Base-by-base conservation (phyloP, 495 filamentous ascomycete species). In the Haplographium delicatum region DNA sequence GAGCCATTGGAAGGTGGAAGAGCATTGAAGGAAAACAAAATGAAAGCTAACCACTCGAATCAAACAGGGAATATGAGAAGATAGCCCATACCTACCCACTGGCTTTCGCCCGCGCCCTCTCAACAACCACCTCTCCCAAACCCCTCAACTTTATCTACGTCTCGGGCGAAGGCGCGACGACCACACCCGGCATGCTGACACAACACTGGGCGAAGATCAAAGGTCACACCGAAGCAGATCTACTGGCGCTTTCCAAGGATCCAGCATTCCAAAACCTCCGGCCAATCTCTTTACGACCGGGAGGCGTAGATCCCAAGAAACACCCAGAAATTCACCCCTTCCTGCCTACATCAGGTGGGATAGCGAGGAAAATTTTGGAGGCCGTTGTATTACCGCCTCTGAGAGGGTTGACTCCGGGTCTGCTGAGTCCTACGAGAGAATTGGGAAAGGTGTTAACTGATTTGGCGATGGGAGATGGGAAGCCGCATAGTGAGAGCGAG, bases 141-240 rank as follows among this genome's bases (percentile, higher is more conserved):
- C 69, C 79, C 13, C 81, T 89, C 67, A 79, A 75, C 33, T 88
- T 88, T 57, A 69, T 88, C 57, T 82, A 82, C 59, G 76, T 89
- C 38, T 86, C 84, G 1, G 84, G 85, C 22, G 72, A 72, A 48
- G 75, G 78, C 25, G 65, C 72, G 0, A 78, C 72, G 20, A 63
- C 59, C 10, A 64, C 64, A 4, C 80, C 81, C 0, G 72, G 71
- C 2, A 56, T 63, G 1, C 72, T 82, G 45, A 75, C 79, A 0
- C 64, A 78, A 18, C 60, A 81, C 20, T 85, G 80, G 48, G 81
- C 69, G 4, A 60, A 72, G 27, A 65, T 83, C 25, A 88, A 89
- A 62, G 85, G 85, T 1, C 68, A 79, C 50, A 68, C 75, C 13
- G 85, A 89, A 60, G 19, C 71, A 0, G 58, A 68, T 1, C 73